A percentile compares a stretch with the other conserved stretches of the same genome.
These are phyloP conservation scores for Adansonia grandidieri DNA, from an alignment of 441 rosid species.

Conservation along the genomic window DNA sequence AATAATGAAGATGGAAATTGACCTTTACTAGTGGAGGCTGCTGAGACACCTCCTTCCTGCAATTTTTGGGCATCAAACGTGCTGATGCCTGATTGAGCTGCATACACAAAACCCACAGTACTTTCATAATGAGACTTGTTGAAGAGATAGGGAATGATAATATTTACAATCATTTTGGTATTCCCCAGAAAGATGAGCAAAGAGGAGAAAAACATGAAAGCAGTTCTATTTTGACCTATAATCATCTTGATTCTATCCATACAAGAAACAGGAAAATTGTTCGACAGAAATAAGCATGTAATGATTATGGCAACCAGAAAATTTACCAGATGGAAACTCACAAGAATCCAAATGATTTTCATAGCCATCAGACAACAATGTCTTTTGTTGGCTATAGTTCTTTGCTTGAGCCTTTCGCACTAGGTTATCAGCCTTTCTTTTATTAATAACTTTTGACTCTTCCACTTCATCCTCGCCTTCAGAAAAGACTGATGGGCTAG, in stretches of 20 bases:
- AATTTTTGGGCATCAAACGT: slow-evolving; percentile 33
- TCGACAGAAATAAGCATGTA: slow-evolving; percentile 1
- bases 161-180: not conserved
- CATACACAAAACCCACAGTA: slow-evolving; percentile 25
- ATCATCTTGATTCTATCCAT: not conserved
- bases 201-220: not conserved
- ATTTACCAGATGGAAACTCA: slow-evolving; percentile 48
- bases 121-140: not conserved
- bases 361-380: slow-evolving; percentile 31
- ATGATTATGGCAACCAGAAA: not conserved
- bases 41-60: slow-evolving; percentile 36
- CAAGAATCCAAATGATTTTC: slow-evolving; percentile 40
- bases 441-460: slow-evolving; percentile 50
- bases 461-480: slow-evolving; percentile 75
- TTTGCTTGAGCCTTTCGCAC: slow-evolving; percentile 51
- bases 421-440: slow-evolving; percentile 53
- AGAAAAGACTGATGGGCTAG: slow-evolving; percentile 64
- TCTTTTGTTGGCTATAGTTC: slow-evolving; percentile 44
- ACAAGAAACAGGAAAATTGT: not conserved
- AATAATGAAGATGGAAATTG: not conserved
- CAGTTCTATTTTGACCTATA: not conserved
- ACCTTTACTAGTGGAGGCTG: slow-evolving; percentile 56
- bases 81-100: slow-evolving; percentile 40
- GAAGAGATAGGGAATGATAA: not conserved
- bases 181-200: not conserved